phyloP scores from a whole-genome alignment of 306 rosid genomes.

The Canavalia ensiformis region DNA sequence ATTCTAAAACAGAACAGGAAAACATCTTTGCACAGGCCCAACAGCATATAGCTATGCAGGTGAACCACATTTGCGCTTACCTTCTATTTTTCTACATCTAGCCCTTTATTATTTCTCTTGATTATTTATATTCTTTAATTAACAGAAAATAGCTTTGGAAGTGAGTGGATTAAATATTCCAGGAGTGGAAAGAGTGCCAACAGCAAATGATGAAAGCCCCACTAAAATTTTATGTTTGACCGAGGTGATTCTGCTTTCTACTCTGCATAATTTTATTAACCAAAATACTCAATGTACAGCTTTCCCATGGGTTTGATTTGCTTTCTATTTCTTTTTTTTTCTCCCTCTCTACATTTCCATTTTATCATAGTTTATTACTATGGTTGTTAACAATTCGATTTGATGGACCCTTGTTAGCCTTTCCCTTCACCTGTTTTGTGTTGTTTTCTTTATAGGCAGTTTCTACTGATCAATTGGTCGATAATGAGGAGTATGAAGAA shows the following conservation, averaged over 20 bases:
- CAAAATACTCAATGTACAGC: conserved; percentile 18
- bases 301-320: conserved; percentile 2
- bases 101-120: background rate
- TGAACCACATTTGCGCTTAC: conserved; percentile 27
- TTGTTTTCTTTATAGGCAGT: conserved; percentile 62
- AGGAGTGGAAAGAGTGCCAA: conserved; percentile 54
- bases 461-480: conserved; percentile 63
- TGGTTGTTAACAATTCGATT: conserved; percentile 15
- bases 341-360: conserved; percentile 8
- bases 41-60: conserved; percentile 86
- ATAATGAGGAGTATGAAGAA: conserved; percentile 71
- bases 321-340: background rate
- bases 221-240: conserved; percentile 78
- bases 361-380: background rate
- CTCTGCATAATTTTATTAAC: conserved; percentile 27
- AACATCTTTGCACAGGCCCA: conserved; percentile 75
- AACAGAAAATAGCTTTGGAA: conserved; percentile 71
- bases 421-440: conserved; percentile 16
- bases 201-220: conserved; percentile 54
- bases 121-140: conserved; percentile 21
- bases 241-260: conserved; percentile 57
- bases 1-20: conserved; percentile 84
- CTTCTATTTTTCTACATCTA: conserved; percentile 21
- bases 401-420: conserved; percentile 31
- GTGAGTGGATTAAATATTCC: conserved; percentile 63